phyloP scores from a whole-genome alignment of 2,329 filamentous ascomycete species.

The Ampelomyces quisqualis region DNA sequence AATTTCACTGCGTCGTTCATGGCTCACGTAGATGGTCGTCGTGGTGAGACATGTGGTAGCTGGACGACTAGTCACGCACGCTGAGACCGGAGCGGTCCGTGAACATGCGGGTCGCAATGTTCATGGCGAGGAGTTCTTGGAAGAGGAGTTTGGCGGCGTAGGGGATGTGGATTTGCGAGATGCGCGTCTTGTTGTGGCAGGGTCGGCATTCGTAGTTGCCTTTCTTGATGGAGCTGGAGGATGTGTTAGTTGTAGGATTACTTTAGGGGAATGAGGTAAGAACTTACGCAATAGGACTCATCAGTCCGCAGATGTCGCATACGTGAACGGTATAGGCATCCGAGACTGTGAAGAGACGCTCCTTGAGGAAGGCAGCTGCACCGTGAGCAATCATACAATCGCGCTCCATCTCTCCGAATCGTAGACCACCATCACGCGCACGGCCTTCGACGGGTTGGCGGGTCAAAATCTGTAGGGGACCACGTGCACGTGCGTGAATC shows the following conservation, averaged over 20 bases:
- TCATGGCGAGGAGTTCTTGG: constrained; percentile 97
- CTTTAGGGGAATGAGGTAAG: neutral
- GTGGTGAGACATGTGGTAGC: neutral
- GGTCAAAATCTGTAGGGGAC: constrained; percentile 95
- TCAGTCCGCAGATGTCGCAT: constrained; percentile 96
- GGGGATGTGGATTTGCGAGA: constrained; percentile 95
- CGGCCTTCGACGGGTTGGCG: constrained; percentile 97
- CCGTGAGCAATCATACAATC: constrained; percentile 99
- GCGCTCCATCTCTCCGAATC: constrained; percentile 99
- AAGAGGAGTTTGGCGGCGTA: constrained; percentile 98
- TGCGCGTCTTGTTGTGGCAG: constrained; percentile 99
- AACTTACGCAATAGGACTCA: constrained; percentile 98
- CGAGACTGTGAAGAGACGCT: constrained; percentile 93
- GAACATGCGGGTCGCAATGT: constrained; percentile 97
- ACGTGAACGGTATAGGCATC: constrained; percentile 98
- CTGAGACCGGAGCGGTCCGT: constrained; percentile 78
- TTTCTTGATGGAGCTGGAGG: constrained; percentile 79
- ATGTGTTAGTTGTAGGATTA: constrained; percentile 10
- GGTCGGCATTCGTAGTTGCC: constrained; percentile 95
- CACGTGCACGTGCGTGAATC: constrained; percentile 97
- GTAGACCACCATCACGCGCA: constrained; percentile 93
- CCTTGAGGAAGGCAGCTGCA: constrained; percentile 94
- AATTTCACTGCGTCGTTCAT: too few species aligned
- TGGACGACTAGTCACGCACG: constrained; percentile 53
- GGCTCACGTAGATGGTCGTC: neutral